Evolutionary conservation across 1,139 yeast species (phyloP).

Genomic region (Diutina catenulata): DNA sequence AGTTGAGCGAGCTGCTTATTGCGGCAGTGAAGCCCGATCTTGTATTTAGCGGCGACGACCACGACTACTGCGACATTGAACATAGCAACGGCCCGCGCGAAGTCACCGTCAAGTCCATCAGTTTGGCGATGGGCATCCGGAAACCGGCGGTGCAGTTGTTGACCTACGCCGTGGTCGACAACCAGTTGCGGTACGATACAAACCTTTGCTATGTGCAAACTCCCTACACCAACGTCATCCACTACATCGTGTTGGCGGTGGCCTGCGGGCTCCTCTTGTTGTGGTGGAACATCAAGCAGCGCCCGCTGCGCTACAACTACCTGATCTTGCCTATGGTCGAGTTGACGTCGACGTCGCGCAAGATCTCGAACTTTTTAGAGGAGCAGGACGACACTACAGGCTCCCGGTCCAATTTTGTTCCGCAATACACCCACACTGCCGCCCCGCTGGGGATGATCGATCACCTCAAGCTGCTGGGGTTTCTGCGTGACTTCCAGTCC

Average conservation of each 20-base stretch:
- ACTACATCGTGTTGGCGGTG: constrained; percentile 28
- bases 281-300: constrained; percentile 20
- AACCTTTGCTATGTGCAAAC: constrained; percentile 35
- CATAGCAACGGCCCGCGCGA: constrained; percentile 35
- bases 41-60: constrained; percentile 87
- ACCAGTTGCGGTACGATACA: constrained; percentile 19
- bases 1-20: constrained; percentile 18
- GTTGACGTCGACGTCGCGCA: constrained; percentile 9
- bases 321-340: constrained; percentile 12
- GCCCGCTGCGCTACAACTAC: constrained; percentile 13
- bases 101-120: constrained; percentile 42
- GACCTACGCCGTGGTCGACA: constrained; percentile 16
- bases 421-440: constrained; percentile 10
- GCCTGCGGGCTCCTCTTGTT: constrained; percentile 19
- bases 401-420: constrained; percentile 7
- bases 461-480: background rate
- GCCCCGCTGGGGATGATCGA: constrained; percentile 6
- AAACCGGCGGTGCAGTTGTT: constrained; percentile 44
- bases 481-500: background rate
- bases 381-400: constrained; percentile 11
- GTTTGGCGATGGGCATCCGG: constrained; percentile 50
- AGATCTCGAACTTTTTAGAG: constrained; percentile 12
- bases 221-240: constrained; percentile 33
- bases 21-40: constrained; percentile 25
- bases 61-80: constrained; percentile 77